Base-by-base conservation (phyloP, 2,329 filamentous ascomycete species). In the Stachybotrys elegans region DNA sequence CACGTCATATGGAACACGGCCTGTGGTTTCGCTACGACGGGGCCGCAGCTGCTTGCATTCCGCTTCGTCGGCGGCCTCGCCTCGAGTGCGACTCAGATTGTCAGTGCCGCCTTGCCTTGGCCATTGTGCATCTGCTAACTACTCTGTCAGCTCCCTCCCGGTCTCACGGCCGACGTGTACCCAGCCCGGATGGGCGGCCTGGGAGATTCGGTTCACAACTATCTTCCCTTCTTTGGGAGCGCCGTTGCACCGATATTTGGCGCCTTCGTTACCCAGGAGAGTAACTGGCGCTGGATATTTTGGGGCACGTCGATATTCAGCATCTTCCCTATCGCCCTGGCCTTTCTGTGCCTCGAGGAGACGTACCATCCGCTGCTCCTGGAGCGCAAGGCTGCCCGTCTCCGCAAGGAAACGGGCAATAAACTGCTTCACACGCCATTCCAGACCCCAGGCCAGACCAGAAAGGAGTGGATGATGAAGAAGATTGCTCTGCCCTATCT, bases 101-200 rank as follows among this genome's bases (percentile, higher is more conserved):
- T n/a, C n/a, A n/a, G n/a, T n/a, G n/a, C n/a, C n/a, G n/a, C n/a
- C 81, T 81, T 51, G 78, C 73, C 7, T 72, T 72, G 0, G 78
- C 80, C 0, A 78, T 80, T 1, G 70, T 86, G 5, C 79, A 5
- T 82, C 80, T 54, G 82, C 78, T 1, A 79, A 79, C 13, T 81
- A 80, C 23, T 79, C 84, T 0, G 57, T 85, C 7, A n/a, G n/a
- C n/a, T n/a, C n/a, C n/a, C n/a, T n/a, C n/a, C n/a, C n/a, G n/a
- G n/a, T n/a, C n/a, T n/a, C n/a, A n/a, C n/a, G n/a, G 75, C 73
- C 31, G 82, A 85, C 60, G 70, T 85, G 23, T 83, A 72, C 65
- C 63, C 70, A 0, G 67, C 79, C 0, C 71, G 75, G 20, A 58
- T 79, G 47, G 69, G 82, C 42, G 81, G 79, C 13, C 73, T 74